Conservation (phyloP, 2,329 filamentous ascomycete genomes). For the Macrophomina pseudophaseolina region DNA sequence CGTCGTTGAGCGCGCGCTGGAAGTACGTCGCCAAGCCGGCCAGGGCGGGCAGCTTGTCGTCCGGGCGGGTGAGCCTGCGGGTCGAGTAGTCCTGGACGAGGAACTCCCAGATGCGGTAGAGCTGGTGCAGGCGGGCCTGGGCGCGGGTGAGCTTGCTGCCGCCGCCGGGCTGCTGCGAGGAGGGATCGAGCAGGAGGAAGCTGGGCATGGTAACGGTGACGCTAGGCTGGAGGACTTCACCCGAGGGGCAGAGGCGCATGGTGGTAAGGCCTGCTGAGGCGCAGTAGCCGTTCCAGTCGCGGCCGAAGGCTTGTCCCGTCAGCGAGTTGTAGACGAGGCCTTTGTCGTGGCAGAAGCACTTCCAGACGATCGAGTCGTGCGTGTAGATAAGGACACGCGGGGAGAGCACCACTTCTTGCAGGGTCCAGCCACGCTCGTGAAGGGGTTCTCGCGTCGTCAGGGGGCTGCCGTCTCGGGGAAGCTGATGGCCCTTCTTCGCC, state of each 20-base stretch:
- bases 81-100: conserved; percentile 18
- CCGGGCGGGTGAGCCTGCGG: conserved; percentile 20
- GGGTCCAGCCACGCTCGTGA: conserved; percentile 18
- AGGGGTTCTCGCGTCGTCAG: neutral
- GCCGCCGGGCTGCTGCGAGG: neutral
- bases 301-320: neutral
- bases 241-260: conserved; percentile 7
- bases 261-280: neutral
- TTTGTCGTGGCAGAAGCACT: conserved; percentile 1
- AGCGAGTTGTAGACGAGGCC: neutral
- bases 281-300: conserved; percentile 2
- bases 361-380: neutral
- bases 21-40: conserved; percentile 27
- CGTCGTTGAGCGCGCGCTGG: conserved; percentile 2
- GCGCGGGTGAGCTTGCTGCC: conserved; percentile 3
- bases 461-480: neutral
- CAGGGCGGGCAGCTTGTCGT: conserved; percentile 28
- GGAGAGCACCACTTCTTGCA: conserved; percentile 14
- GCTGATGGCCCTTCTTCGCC: neutral
- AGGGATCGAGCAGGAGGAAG: neutral
- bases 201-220: conserved; percentile 1
- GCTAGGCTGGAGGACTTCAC: conserved; percentile 6
- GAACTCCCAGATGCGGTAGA: conserved; percentile 22
- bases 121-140: neutral
- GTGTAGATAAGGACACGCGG: conserved; percentile 10